These are phyloP conservation scores for Bipolaris gigantea DNA, from an alignment of 2,329 filamentous ascomycete genomes.

Conservation along the genomic window DNA sequence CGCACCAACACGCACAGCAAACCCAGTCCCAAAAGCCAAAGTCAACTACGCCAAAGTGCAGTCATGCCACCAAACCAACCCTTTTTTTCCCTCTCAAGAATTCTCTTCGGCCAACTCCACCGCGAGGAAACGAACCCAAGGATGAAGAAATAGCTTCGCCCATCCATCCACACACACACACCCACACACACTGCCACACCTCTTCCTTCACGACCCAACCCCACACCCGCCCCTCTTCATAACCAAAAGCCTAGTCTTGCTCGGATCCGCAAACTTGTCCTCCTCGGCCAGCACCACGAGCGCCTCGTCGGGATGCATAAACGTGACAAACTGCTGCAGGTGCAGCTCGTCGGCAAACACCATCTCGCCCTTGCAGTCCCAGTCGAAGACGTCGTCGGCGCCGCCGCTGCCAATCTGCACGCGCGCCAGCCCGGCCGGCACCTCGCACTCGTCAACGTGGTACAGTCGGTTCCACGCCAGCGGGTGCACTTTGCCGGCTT, in stretches of 20 bases:
- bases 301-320: constrained; percentile 22
- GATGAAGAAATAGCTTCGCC: too few relatives aligned
- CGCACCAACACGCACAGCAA: too few relatives aligned
- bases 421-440: constrained; percentile 13
- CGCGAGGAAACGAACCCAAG: not conserved
- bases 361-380: constrained; percentile 25
- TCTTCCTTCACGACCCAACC: not conserved
- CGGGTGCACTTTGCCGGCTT: constrained; percentile 19
- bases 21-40: too few relatives aligned
- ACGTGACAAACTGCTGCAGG: constrained; percentile 24
- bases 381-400: constrained; percentile 17
- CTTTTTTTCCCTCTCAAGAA: too few relatives aligned
- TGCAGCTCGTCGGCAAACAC: constrained; percentile 24
- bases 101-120: too few relatives aligned
- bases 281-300: constrained; percentile 17
- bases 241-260: constrained; percentile 19
- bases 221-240: constrained; percentile 17
- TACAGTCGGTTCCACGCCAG: constrained; percentile 22
- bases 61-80: too few relatives aligned
- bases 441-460: constrained; percentile 19
- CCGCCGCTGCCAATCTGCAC: constrained; percentile 13
- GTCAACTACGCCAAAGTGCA: too few relatives aligned
- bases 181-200: too few relatives aligned
- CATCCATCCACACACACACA: not conserved
- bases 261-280: constrained; percentile 19